These are phyloP conservation scores for Pseudocercospora musae DNA, from an alignment of 2,329 filamentous ascomycete species.

Conservation along the genomic window DNA sequence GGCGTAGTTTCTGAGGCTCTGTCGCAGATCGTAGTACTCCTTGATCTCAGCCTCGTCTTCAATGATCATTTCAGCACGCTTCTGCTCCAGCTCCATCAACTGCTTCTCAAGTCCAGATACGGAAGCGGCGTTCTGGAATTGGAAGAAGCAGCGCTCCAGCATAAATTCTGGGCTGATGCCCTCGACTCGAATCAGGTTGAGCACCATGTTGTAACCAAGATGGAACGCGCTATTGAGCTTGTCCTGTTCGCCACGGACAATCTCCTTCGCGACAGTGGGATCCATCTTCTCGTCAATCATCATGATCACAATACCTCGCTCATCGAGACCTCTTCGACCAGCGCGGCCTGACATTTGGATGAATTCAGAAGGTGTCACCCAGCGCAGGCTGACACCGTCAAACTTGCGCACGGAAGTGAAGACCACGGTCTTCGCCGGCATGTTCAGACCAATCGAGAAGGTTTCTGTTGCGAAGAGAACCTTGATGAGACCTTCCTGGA, in stretches of 20 bases:
- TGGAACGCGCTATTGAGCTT: conserved; percentile 97
- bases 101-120: conserved; percentile 82
- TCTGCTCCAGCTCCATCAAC: conserved; percentile 71
- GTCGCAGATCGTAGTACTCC: conserved; percentile 87
- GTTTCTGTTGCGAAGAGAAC: conserved; percentile 97
- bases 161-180: conserved; percentile 98
- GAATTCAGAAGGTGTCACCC: conserved; percentile 91
- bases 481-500: conserved; percentile 97
- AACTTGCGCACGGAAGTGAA: conserved; percentile 96
- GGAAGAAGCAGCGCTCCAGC: conserved; percentile 97
- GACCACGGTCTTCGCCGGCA: conserved; percentile 99
- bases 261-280: conserved; percentile 86
- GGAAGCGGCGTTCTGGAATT: conserved; percentile 93
- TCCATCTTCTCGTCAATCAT: conserved; percentile 98
- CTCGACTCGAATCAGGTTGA: conserved; percentile 95
- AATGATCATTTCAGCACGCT: conserved; percentile 71
- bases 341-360: conserved; percentile 98
- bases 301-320: conserved; percentile 98
- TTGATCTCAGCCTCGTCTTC: conserved; percentile 83
- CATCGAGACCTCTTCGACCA: conserved; percentile 93
- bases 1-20: conserved; percentile 77
- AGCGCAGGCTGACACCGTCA: conserved; percentile 75
- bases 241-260: conserved; percentile 95
- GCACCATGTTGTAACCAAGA: conserved; percentile 97
- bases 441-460: conserved; percentile 97